These are phyloP conservation scores for Cordyceps tenuipes DNA, from an alignment of 2,329 filamentous ascomycete species.

Conservation along the genomic window DNA sequence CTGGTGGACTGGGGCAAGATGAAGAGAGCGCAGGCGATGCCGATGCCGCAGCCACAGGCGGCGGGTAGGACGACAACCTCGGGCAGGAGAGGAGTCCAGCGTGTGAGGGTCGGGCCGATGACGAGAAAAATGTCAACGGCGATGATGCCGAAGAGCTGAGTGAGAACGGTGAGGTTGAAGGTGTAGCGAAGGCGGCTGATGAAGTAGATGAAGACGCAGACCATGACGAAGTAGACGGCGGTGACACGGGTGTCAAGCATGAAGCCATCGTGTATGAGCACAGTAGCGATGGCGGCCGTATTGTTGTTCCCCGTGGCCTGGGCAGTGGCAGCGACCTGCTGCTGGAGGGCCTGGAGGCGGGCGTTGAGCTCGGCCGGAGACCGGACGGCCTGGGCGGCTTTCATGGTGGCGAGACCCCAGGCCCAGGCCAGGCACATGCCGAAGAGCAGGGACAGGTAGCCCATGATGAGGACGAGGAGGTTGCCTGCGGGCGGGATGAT, in stretches of 20 bases:
- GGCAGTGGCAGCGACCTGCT: constrained; percentile 27
- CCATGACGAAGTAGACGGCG: constrained; percentile 28
- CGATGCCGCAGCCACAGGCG: constrained; percentile 36
- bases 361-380: constrained; percentile 30
- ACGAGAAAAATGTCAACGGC: constrained; percentile 37
- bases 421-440: constrained; percentile 41
- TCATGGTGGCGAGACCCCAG: constrained; percentile 41
- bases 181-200: constrained; percentile 33
- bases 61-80: constrained; percentile 35
- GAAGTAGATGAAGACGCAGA: constrained; percentile 36
- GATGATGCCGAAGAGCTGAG: constrained; percentile 39
- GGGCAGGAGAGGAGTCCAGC: constrained; percentile 31
- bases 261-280: constrained; percentile 34
- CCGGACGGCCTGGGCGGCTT: constrained; percentile 36
- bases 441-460: constrained; percentile 31
- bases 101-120: constrained; percentile 32
- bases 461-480: constrained; percentile 36
- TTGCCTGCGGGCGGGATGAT: constrained; percentile 38
- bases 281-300: constrained; percentile 14
- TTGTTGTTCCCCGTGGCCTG: constrained; percentile 16
- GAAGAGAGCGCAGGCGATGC: constrained; percentile 33
- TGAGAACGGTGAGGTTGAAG: constrained; percentile 36
- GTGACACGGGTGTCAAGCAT: constrained; percentile 40
- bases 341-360: constrained; percentile 25
- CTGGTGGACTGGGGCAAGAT: constrained; percentile 44